Percentiles rank a stretch among this genome's conserved stretches.
These are phyloP conservation scores for Sinapis alba DNA, from an alignment of 441 rosid species.

Conservation along the genomic window DNA sequence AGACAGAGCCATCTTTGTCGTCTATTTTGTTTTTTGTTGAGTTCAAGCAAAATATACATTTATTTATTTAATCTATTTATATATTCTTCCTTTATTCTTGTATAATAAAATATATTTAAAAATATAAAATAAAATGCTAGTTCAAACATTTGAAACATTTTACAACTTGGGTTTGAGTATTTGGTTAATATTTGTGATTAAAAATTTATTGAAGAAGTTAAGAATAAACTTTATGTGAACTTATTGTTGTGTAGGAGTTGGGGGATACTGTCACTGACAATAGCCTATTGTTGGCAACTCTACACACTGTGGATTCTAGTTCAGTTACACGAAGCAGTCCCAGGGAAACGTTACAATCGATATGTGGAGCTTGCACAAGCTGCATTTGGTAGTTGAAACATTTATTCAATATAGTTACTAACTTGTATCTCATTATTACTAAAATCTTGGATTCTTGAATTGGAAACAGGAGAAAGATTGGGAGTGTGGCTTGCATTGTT, in stretches of 20 bases:
- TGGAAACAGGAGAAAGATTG: conserved; percentile 68
- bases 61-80: not conserved
- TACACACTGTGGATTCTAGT: conserved; percentile 93
- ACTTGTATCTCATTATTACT: not conserved
- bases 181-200: not conserved
- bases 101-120: not conserved
- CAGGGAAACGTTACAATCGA: conserved; percentile 90
- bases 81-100: not conserved
- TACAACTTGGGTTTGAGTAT: not conserved
- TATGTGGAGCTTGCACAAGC: conserved; percentile 96
- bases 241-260: conserved; percentile 71
- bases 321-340: conserved; percentile 93
- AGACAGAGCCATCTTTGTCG: conserved; percentile 33
- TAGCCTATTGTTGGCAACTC: conserved; percentile 94
- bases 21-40: conserved; percentile 35
- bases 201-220: not conserved
- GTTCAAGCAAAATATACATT: conserved; percentile 10
- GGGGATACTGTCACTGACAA: conserved; percentile 84
- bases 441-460: conserved; percentile 4
- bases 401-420: not conserved
- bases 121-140: not conserved
- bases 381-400: conserved; percentile 68
- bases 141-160: not conserved
- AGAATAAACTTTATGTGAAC: conserved; percentile 8
- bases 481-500: conserved; percentile 93